Evolutionary conservation across 768 basidiomycete species (phyloP).

Genomic region (Lentinula detonsa): DNA sequence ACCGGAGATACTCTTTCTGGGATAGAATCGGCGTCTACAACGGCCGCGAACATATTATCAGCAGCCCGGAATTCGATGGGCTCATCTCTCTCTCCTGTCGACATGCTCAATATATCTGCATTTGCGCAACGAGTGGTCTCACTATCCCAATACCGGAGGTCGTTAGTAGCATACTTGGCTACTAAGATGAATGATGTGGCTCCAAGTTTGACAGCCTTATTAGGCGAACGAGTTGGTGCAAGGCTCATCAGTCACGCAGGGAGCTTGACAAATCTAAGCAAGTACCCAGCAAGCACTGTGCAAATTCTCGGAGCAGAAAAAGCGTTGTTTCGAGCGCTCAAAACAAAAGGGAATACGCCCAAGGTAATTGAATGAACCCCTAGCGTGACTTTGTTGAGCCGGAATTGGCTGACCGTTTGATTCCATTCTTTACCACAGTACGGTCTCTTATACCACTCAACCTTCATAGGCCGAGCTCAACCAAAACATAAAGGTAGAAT

Average conservation of each 20-base stretch:
- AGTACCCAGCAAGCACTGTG: constrained; percentile 97
- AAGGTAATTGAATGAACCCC: constrained; percentile 47
- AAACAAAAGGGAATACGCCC: constrained; percentile 98
- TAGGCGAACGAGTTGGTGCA: constrained; percentile 90
- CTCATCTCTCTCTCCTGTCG: constrained; percentile 82
- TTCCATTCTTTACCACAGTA: constrained; percentile 69
- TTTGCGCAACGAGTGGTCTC: constrained; percentile 90
- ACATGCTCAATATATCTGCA: constrained; percentile 91
- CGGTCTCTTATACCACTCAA: constrained; percentile 94
- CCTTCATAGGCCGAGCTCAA: constrained; percentile 93
- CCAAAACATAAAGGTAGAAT: constrained; percentile 96
- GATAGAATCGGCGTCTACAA: constrained; percentile 32
- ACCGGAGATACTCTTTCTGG: background rate
- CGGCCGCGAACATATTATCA: constrained; percentile 92
- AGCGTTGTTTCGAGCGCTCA: constrained; percentile 93
- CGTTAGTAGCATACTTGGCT: constrained; percentile 75
- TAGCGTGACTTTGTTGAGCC: background rate
- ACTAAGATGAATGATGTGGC: constrained; percentile 99
- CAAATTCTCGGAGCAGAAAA: constrained; percentile 99
- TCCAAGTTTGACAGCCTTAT: constrained; percentile 83
- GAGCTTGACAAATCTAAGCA: constrained; percentile 92
- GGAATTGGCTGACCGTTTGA: background rate
- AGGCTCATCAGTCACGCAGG: constrained; percentile 94
- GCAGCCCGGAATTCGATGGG: constrained; percentile 95
- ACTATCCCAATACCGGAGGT: constrained; percentile 91